A percentile compares a stretch with the other conserved stretches of the same genome.
These are phyloP conservation scores for Peronospora farinosa DNA, from an alignment of 352 stramenopile species.

Conservation along the genomic window DNA sequence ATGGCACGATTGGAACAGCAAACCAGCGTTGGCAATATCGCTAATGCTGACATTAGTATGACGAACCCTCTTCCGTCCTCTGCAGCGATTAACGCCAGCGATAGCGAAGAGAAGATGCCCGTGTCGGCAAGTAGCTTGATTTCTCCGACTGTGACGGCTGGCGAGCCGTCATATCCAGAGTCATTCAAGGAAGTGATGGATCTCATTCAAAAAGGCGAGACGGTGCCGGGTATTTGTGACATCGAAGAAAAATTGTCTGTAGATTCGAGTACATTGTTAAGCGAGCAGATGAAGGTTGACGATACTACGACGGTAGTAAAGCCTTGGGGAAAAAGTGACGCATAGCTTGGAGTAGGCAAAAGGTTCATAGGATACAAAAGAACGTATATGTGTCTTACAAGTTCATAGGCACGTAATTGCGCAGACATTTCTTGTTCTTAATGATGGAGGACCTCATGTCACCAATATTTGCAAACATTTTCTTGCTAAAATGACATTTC, in stretches of 20 bases:
- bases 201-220: conserved; percentile 65
- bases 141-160: conserved; percentile 13
- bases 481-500: too few relatives aligned
- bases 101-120: conserved; percentile 32
- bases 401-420: too few relatives aligned
- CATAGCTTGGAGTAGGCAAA: conserved; percentile 7
- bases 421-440: too few relatives aligned
- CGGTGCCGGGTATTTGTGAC: conserved; percentile 62
- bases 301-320: conserved; percentile 24
- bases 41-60: conserved; percentile 11
- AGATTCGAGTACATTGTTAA: conserved; percentile 36
- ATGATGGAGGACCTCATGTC: too few relatives aligned
- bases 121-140: conserved; percentile 9
- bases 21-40: conserved; percentile 30
- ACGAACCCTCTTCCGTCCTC: conserved; percentile 12
- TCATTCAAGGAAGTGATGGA: conserved; percentile 75
- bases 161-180: conserved; percentile 48
- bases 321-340: conserved; percentile 42
- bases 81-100: not conserved
- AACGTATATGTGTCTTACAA: too few relatives aligned
- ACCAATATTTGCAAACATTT: too few relatives aligned
- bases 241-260: conserved; percentile 70
- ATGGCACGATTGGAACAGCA: conserved; percentile 52
- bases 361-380: not conserved
- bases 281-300: conserved; percentile 14